Evolutionary conservation across 345 rosid species (phyloP).

Genomic region (Firmiana major): DNA sequence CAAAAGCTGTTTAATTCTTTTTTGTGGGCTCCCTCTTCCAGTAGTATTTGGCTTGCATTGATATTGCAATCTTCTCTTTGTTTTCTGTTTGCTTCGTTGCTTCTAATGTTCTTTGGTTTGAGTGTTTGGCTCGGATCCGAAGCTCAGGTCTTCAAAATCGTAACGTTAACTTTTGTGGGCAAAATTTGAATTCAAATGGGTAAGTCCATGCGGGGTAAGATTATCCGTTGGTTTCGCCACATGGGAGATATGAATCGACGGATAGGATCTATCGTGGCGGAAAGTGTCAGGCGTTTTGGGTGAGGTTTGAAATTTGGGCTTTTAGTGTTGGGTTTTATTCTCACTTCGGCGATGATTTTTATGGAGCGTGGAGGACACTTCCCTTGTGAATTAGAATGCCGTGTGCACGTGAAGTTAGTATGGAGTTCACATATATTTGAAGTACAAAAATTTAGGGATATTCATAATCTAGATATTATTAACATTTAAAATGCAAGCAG

Average conservation of each 20-base stretch:
- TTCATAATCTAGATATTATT: too few species aligned
- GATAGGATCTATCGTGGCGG: not conserved
- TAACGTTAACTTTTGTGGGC: slow-evolving; percentile 24
- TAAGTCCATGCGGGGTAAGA: slow-evolving; percentile 12
- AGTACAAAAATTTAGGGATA: not conserved
- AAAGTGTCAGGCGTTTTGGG: not conserved
- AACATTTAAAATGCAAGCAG: not conserved
- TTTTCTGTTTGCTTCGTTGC: too few species aligned
- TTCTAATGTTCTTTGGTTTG: not conserved
- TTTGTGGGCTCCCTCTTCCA: not conserved
- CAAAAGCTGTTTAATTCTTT: not conserved
- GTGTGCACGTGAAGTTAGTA: not conserved
- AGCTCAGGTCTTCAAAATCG: not conserved
- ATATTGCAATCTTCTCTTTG: not conserved
- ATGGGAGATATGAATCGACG: not conserved
- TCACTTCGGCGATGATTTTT: not conserved
- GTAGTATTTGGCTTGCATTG: not conserved
- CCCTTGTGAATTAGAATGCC: not conserved
- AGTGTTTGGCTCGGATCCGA: slow-evolving; percentile 10
- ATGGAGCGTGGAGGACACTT: not conserved
- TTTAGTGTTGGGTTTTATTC: too few species aligned
- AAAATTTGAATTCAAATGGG: slow-evolving; percentile 31
- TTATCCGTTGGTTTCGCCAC: slow-evolving; percentile 8
- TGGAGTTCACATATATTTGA: too few species aligned
- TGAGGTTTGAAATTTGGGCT: not conserved